Percentiles rank a stretch among this genome's conserved stretches.
phyloP scores from a whole-genome alignment of 148 eudicot genomes.

The Amaranthus hypochondriacus region DNA sequence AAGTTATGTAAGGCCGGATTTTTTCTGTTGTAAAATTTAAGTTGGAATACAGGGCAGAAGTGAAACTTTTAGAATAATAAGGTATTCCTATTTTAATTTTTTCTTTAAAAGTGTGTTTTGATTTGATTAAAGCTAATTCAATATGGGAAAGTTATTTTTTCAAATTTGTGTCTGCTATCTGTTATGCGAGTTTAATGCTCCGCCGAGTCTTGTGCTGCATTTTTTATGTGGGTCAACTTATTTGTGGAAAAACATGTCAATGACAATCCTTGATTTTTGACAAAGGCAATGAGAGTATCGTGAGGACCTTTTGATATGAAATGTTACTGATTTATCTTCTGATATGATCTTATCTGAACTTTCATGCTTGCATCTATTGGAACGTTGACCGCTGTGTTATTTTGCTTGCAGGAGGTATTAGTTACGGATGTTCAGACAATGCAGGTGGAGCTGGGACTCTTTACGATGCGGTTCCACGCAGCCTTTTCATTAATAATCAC shows the following conservation, averaged over 20 bases:
- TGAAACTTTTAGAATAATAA: neutral
- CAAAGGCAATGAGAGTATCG: neutral
- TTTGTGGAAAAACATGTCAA: neutral
- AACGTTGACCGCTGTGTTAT: conserved; percentile 1
- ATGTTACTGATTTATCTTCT: neutral
- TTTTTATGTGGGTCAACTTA: neutral
- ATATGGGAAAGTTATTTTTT: no score
- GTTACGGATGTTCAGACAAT: conserved; percentile 80
- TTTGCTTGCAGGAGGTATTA: conserved; percentile 75
- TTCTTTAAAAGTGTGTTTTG: neutral
- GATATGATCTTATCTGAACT: conserved; percentile 10
- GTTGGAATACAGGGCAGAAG: no score
- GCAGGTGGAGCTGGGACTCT: conserved; percentile 98
- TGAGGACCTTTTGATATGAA: neutral
- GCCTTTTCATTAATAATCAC: conserved; percentile 77
- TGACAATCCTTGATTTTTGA: neutral
- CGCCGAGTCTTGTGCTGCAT: neutral
- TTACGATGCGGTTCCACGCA: conserved; percentile 85
- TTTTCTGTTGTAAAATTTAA: no score
- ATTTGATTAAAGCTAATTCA: neutral
- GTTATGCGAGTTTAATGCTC: neutral
- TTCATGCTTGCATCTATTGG: conserved; percentile 1
- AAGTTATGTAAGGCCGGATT: no score
- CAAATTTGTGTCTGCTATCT: neutral
- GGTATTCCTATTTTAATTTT: neutral